Evolutionary conservation across 2,329 filamentous ascomycete genomes (phyloP), one percentile per base, ranked within the genome.

Genomic region (Phialophora expanda): DNA sequence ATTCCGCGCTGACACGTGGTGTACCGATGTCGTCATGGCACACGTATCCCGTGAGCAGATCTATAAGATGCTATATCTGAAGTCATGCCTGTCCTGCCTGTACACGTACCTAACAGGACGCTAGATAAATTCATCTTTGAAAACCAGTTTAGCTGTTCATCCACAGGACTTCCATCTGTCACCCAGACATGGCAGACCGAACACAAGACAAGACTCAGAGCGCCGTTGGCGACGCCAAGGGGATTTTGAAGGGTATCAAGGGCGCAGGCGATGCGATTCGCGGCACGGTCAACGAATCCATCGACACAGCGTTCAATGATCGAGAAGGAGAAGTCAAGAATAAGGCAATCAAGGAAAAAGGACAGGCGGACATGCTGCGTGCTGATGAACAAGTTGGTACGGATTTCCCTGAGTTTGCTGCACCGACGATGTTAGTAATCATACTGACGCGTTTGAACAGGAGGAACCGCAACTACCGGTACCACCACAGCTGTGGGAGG

Each of bases 271-370:
- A 69, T 41, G 54, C 60, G n/a, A 60, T 71, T 24, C 63, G 69
- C 6, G 69, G 69, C 32, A 65, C 56, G 9, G 63, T 71, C 51
- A 70, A 68, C 30, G 62, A 66, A 30, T 61, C 58, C 11, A 54
- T 71, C 30, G 67, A 69, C 46, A 65, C 61, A 7, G 63, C 66
- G 3, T 71, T 71, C 50, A 46, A 66, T 50, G 66, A 70, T 20
- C 59, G 44, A 20, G 48, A 66, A 38, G 66, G 67, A 30, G 61
- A 68, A 46, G 38, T 59, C 30, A 60, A 56, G 48, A 67, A 71
- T 30, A 54, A 56, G 34, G 50, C 63, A 11, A 34, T 70, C 63
- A 66, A 66, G 34, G 64, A 68, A 20, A 66, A 68, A 48, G 69
- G 66, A 32, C 53, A 66, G 4, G 59, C 63, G n/a, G 56, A 70